These are phyloP conservation scores for Lodderomyces parapsilosis DNA, from an alignment of 1,139 yeast species.

Conservation along the genomic window DNA sequence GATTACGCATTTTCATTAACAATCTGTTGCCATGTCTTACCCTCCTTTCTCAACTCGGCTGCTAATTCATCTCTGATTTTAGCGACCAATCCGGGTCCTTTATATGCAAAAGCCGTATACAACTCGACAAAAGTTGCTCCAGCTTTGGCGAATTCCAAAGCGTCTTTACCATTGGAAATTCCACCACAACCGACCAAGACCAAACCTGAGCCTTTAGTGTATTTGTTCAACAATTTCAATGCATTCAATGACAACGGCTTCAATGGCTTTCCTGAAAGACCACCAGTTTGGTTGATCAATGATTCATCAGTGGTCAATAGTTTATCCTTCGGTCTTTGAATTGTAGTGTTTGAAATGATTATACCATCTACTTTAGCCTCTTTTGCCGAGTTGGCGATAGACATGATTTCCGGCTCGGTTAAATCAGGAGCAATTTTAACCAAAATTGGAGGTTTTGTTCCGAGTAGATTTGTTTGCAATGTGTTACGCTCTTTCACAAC, in stretches of 20 bases:
- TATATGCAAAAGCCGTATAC: conserved; percentile 88
- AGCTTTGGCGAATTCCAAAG: conserved; percentile 86
- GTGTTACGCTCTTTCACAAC: conserved; percentile 61
- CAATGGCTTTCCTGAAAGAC: conserved; percentile 89
- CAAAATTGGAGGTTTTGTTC: conserved; percentile 66
- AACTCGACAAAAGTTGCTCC: conserved; percentile 88
- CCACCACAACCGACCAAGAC: conserved; percentile 96
- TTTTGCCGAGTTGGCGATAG: conserved; percentile 81
- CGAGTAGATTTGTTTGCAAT: conserved; percentile 38
- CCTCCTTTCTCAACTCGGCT: conserved; percentile 64
- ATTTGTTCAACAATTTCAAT: conserved; percentile 63
- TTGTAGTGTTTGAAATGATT: conserved; percentile 87
- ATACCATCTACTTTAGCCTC: conserved; percentile 84
- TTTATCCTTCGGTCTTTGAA: conserved; percentile 62
- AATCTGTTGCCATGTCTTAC: conserved; percentile 81
- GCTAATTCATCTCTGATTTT: conserved; percentile 76
- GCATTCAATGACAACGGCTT: conserved; percentile 78
- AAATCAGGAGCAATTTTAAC: conserved; percentile 95
- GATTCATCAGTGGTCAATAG: conserved; percentile 47
- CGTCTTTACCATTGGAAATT: conserved; percentile 79
- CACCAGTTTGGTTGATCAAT: conserved; percentile 67
- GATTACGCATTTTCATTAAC: conserved; percentile 52
- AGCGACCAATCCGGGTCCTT: conserved; percentile 86
- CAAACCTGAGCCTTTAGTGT: conserved; percentile 68
- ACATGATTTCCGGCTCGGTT: conserved; percentile 73